Percentiles rank a stretch among this genome's conserved stretches.
Evolutionary conservation across 2,329 filamentous ascomycete genomes (phyloP).

Genomic region (Penicillium glabrum): DNA sequence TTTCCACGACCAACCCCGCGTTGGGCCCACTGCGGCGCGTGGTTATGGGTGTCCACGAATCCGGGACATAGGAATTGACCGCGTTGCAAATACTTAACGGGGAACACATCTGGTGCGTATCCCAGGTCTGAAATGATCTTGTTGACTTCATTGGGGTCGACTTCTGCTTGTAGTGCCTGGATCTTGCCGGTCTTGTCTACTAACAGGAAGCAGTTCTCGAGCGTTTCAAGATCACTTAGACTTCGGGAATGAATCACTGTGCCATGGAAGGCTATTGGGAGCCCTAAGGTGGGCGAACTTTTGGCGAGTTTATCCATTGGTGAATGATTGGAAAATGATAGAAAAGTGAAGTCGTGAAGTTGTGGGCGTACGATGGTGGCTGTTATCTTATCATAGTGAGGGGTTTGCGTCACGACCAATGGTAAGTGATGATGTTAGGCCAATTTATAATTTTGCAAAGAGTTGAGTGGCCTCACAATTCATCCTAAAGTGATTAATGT

Average conservation of each 20-base stretch:
- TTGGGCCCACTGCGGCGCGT: constrained; percentile 60
- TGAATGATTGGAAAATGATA: neutral
- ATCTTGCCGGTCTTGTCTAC: constrained; percentile 32
- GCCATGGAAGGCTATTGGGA: constrained; percentile 35
- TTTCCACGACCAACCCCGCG: constrained; percentile 45
- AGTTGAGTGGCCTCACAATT: too few species aligned
- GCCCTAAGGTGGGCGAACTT: constrained; percentile 11
- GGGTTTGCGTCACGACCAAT: neutral
- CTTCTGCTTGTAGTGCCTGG: constrained; percentile 24
- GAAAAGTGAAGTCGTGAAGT: neutral
- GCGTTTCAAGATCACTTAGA: constrained; percentile 27
- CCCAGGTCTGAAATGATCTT: constrained; percentile 24
- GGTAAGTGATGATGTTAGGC: neutral
- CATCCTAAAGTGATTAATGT: too few species aligned
- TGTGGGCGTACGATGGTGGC: neutral
- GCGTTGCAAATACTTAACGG: constrained; percentile 27
- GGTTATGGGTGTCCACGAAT: constrained; percentile 65
- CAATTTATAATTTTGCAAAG: neutral
- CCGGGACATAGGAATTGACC: constrained; percentile 35
- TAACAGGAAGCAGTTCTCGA: constrained; percentile 33
- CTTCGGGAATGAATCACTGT: constrained; percentile 33
- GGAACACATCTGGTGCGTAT: constrained; percentile 26
- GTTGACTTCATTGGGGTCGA: constrained; percentile 21
- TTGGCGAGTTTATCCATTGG: constrained; percentile 12
- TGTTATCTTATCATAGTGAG: neutral